Conservation (phyloP, 2,329 filamentous ascomycete species). For the Talaromyces sp. region DNA sequence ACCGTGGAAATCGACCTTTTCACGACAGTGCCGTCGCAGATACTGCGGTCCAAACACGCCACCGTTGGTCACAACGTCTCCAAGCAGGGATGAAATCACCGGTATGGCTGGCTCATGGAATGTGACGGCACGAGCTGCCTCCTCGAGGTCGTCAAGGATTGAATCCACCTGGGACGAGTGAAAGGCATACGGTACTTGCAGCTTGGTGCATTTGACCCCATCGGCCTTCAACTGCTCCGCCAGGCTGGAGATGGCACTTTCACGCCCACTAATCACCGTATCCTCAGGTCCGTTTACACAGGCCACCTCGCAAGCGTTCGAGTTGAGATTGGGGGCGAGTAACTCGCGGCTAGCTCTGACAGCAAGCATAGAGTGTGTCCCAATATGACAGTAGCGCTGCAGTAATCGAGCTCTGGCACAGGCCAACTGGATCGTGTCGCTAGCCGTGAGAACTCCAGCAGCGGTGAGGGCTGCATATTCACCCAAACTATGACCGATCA, state of each 20-base stretch:
- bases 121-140: constrained; percentile 29
- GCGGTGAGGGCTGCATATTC: constrained; percentile 37
- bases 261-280: constrained; percentile 64
- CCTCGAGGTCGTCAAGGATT: constrained; percentile 33
- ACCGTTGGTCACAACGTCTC: constrained; percentile 33
- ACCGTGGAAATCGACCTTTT: constrained; percentile 42
- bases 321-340: constrained; percentile 4
- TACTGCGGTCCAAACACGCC: constrained; percentile 35
- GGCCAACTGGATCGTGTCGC: constrained; percentile 35
- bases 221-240: constrained; percentile 25
- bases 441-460: constrained; percentile 32
- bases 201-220: constrained; percentile 28
- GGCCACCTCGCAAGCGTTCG: constrained; percentile 46
- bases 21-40: constrained; percentile 36
- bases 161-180: constrained; percentile 24
- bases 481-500: constrained; percentile 40
- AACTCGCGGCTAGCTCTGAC: constrained; percentile 23
- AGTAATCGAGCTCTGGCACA: constrained; percentile 38
- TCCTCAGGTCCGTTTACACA: constrained; percentile 74
- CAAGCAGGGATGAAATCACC: constrained; percentile 42
- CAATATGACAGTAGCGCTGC: constrained; percentile 32
- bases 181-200: constrained; percentile 60
- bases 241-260: constrained; percentile 55
- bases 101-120: constrained; percentile 36
- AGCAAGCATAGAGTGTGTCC: constrained; percentile 43